phyloP scores from a whole-genome alignment of 1,139 yeast genomes.

The Kodamaea alishanica region DNA sequence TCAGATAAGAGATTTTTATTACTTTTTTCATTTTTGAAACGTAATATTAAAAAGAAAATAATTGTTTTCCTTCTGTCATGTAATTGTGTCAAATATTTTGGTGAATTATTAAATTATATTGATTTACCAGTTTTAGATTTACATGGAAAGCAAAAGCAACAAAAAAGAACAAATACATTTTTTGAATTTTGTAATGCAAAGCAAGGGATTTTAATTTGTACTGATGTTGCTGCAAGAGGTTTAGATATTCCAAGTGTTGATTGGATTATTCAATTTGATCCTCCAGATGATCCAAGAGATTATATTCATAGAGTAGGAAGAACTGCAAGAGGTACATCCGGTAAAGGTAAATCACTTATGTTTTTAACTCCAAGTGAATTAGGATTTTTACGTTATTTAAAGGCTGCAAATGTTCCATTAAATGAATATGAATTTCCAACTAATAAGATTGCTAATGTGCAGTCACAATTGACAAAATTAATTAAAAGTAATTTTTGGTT shows the following conservation, averaged over 20 bases:
- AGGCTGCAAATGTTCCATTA: conserved; percentile 94
- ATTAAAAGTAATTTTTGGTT: conserved; percentile 90
- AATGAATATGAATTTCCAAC: conserved; percentile 96
- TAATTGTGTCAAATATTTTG: conserved; percentile 94
- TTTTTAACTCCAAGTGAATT: conserved; percentile 90
- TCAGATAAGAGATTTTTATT: conserved; percentile 90
- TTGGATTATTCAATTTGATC: conserved; percentile 30
- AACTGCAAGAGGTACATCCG: conserved; percentile 63
- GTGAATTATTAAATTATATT: conserved; percentile 89
- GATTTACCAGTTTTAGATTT: conserved; percentile 93
- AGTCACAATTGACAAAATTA: conserved; percentile 84
- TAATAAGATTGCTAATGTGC: conserved; percentile 92
- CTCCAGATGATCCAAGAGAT: conserved; percentile 92
- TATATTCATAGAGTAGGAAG: conserved; percentile 30
- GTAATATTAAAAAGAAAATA: conserved; percentile 84
- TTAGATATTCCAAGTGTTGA: conserved; percentile 29
- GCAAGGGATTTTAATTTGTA: conserved; percentile 40
- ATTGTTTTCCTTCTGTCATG: conserved; percentile 95
- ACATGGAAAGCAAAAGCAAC: conserved; percentile 98
- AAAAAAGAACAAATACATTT: conserved; percentile 94
- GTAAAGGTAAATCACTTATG: conserved; percentile 92
- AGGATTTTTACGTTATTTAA: conserved; percentile 89
- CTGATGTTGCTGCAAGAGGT: conserved; percentile 31
- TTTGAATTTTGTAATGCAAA: conserved; percentile 97
- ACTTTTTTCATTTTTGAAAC: conserved; percentile 85